phyloP scores from a whole-genome alignment of 441 rosid species.

The Corymbia calophylla region DNA sequence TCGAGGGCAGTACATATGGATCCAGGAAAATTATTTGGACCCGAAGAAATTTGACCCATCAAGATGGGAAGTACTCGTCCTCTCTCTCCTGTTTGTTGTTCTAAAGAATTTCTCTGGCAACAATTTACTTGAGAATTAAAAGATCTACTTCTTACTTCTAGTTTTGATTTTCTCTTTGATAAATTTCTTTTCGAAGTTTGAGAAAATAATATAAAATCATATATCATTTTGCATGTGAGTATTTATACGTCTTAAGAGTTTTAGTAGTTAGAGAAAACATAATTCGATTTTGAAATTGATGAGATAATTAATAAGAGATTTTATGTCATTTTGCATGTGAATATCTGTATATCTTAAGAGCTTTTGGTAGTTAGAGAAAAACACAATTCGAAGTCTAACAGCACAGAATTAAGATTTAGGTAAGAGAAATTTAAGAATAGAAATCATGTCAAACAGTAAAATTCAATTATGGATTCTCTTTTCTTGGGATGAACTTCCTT shows the following conservation, averaged over 20 bases:
- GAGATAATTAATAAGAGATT: too few species aligned
- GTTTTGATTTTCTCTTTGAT: background rate
- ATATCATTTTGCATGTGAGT: background rate
- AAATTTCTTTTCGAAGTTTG: background rate
- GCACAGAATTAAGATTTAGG: background rate
- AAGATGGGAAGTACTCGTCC: conserved; percentile 23
- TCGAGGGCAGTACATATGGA: conserved; percentile 14
- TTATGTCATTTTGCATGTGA: too few species aligned
- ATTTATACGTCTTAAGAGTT: background rate
- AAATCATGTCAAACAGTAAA: background rate
- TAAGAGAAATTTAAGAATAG: background rate
- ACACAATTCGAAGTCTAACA: background rate
- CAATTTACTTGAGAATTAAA: background rate
- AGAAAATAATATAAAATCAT: background rate
- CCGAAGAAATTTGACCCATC: conserved; percentile 13
- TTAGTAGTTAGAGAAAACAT: background rate
- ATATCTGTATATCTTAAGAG: too few species aligned
- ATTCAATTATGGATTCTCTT: background rate
- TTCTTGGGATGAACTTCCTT: background rate
- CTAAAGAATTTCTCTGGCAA: background rate
- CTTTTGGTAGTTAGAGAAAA: too few species aligned
- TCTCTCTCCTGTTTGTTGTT: background rate
- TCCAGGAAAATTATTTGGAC: conserved; percentile 8
- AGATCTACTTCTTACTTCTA: background rate
- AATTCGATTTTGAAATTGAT: too few species aligned